Evolutionary conservation across 345 rosid genomes (phyloP), one percentile per base, ranked within the genome.

Genomic region (Viola odorata): DNA sequence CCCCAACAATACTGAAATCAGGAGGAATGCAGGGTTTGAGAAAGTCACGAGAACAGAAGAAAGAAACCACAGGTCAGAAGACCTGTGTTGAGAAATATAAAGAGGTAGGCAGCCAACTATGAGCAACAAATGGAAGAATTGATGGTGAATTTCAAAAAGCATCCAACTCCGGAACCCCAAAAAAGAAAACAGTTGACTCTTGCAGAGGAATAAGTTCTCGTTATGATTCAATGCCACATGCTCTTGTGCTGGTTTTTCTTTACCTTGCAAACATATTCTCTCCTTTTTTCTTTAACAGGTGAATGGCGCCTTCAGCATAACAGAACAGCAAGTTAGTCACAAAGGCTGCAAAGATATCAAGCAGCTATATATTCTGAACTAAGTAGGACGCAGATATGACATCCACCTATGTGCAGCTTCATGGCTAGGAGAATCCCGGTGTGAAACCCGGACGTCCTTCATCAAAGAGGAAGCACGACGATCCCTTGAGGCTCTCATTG

Each of bases 191-290:
- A 66, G 60, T 60, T 61, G 63, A 63, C 62, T 56, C 70, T 60
- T 51, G 71, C 67, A 62, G 77, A 71, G 68, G 68, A 72, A 67
- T 23, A 55, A 66, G 66, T 66, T 75, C 73, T 57, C 36, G 69
- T 53, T 73, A 83, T 71, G 75, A 76, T 14, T 65, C 69, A 75
- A 80, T 54, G 78, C 77, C 54, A 82, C 32, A 79, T 70, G 68
- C 86, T 78, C 89, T 81, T 65, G 77, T 66, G 47, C 61, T 67
- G 53, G 15, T 55, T 70, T 72, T 61, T 63, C 55, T 82, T 87
- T 90, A 94, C 97, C 99, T 94, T 94, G 95, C 96, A 88, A 69
- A 84, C 77, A 88, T 94, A 90, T 70, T 94, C 97, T 78, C 97
- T 90, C 74, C 96, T 83, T 86, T 87, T 82, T 74, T 91, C 94